Percentiles rank a stretch among this genome's conserved stretches.
Conservation (phyloP, 495 filamentous ascomycete genomes). For the Bacidia rubella region DNA sequence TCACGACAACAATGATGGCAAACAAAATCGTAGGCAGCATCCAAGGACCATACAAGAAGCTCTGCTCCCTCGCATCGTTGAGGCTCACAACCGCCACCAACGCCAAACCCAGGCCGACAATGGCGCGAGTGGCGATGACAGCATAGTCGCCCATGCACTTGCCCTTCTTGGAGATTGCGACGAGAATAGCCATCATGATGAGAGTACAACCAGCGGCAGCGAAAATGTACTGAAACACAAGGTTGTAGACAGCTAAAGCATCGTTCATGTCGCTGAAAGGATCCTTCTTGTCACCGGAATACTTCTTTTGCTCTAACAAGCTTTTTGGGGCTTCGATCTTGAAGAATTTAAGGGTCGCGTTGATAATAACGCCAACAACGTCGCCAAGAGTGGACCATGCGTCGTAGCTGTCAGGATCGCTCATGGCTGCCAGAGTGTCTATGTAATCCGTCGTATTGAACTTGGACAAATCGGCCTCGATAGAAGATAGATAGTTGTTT, state of each 20-base stretch:
- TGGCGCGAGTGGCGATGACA: not conserved
- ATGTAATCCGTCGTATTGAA: constrained; percentile 25
- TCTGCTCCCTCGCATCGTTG: constrained; percentile 15
- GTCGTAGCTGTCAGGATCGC: constrained; percentile 17
- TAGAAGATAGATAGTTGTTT: no score
- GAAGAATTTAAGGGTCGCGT: constrained; percentile 21
- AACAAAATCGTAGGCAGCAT: constrained; percentile 28
- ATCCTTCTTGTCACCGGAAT: constrained; percentile 9
- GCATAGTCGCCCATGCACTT: not conserved
- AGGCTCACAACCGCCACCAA: constrained; percentile 20
- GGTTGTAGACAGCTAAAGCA: constrained; percentile 23
- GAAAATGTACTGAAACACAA: constrained; percentile 30
- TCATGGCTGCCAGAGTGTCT: constrained; percentile 23
- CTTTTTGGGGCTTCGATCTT: constrained; percentile 20
- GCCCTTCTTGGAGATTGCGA: not conserved
- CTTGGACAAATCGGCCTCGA: constrained; percentile 22
- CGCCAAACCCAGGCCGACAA: constrained; percentile 1
- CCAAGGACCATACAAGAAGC: constrained; percentile 24
- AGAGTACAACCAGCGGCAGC: constrained; percentile 30
- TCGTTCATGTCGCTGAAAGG: constrained; percentile 7
- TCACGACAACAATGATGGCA: constrained; percentile 22
- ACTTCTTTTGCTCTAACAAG: constrained; percentile 10
- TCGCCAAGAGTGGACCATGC: constrained; percentile 9
- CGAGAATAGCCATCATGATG: constrained; percentile 24
- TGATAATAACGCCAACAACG: constrained; percentile 19